Conservation (phyloP, 2,329 filamentous ascomycete genomes). For the Trichophyton benhamiae region DNA sequence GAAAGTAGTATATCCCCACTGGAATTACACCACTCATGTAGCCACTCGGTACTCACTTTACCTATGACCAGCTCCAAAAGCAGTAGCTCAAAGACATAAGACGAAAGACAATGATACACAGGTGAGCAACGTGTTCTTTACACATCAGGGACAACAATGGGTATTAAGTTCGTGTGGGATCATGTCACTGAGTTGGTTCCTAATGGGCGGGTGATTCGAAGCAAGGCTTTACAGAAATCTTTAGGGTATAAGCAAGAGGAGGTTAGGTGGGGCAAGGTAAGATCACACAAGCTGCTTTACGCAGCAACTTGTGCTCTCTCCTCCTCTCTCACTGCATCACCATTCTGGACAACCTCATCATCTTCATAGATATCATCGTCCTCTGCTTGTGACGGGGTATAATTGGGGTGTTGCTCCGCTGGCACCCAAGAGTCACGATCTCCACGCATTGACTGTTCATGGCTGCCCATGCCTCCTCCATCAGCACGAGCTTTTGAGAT, state of each 20-base stretch:
- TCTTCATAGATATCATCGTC: constrained; percentile 27
- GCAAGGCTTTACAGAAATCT: background rate
- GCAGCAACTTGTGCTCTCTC: constrained; percentile 18
- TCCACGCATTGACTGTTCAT: constrained; percentile 66
- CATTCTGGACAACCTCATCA: constrained; percentile 20
- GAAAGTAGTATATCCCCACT: background rate
- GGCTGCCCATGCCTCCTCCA: constrained; percentile 67
- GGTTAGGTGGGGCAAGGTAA: background rate
- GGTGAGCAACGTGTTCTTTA: no score
- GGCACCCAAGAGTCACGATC: constrained; percentile 73
- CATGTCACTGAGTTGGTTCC: no score
- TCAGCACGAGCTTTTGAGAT: constrained; percentile 49
- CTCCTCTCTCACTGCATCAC: constrained; percentile 26
- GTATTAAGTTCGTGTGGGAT: no score
- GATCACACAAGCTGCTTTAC: background rate
- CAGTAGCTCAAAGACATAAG: no score
- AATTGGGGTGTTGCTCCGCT: constrained; percentile 46
- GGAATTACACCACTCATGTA: background rate
- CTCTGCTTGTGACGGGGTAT: constrained; percentile 33
- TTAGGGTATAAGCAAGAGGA: background rate
- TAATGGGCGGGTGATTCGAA: background rate
- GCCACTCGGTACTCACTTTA: background rate
- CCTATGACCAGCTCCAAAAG: background rate
- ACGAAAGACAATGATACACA: no score
- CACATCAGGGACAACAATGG: no score